Evolutionary conservation across 225 moss, liverwort and hornwort genomes (phyloP).

Genomic region (Takakia lepidozioides): DNA sequence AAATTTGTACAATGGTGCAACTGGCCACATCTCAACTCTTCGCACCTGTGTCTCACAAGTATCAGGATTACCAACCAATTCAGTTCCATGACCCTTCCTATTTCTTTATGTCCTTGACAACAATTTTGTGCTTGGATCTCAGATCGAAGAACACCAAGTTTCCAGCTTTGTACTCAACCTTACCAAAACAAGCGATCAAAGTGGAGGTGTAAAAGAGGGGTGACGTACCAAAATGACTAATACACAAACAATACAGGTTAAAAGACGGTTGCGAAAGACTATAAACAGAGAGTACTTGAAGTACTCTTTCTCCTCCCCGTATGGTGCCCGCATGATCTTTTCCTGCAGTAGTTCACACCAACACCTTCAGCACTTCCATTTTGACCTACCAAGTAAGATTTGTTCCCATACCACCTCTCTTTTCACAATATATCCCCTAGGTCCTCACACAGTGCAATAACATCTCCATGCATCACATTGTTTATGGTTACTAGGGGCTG

Average conservation of each 20-base stretch:
- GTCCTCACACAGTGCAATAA: background rate
- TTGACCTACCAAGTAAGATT: background rate
- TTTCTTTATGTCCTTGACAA: too few relatives aligned
- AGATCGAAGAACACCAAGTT: too few relatives aligned
- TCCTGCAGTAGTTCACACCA: conserved; percentile 18
- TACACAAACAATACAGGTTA: conserved; percentile 46
- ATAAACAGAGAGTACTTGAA: conserved; percentile 74
- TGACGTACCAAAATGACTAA: conserved; percentile 27
- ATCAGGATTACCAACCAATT: too few relatives aligned
- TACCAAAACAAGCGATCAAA: too few relatives aligned
- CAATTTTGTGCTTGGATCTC: too few relatives aligned
- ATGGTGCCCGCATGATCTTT: conserved; percentile 82
- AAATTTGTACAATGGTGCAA: conserved; percentile 90
- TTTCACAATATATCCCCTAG: background rate
- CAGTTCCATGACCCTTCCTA: too few relatives aligned
- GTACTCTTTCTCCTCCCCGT: conserved; percentile 50
- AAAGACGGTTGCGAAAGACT: conserved; percentile 68
- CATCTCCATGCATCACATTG: too few relatives aligned
- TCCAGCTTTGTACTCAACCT: too few relatives aligned
- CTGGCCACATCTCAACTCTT: conserved; percentile 56
- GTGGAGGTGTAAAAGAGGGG: too few relatives aligned
- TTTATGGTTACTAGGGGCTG: too few relatives aligned
- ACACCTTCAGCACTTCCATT: background rate
- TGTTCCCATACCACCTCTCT: background rate
- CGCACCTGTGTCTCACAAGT: conserved; percentile 28